A percentile compares a stretch with the other conserved stretches of the same genome.
Conservation (phyloP, 306 rosid genomes). For the Vachellia collinsii region DNA sequence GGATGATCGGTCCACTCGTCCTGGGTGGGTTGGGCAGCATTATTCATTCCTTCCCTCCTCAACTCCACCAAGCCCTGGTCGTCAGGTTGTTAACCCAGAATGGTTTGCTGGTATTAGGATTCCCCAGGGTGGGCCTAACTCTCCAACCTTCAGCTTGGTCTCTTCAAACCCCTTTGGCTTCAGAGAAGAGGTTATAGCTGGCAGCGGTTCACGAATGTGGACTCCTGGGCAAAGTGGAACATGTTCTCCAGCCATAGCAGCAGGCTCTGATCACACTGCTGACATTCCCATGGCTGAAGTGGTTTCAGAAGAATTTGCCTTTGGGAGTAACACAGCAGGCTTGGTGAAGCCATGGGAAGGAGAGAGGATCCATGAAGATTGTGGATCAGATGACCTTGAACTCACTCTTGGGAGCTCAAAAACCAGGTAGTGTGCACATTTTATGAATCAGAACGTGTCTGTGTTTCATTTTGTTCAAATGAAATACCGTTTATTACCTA, state of each 20-base stretch:
- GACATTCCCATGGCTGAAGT: slow-evolving; percentile 82
- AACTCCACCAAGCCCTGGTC: slow-evolving; percentile 86
- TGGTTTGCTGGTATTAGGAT: slow-evolving; percentile 77
- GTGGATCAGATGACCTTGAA: slow-evolving; percentile 84
- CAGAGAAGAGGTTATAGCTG: slow-evolving; percentile 64
- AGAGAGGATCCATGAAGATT: slow-evolving; percentile 79
- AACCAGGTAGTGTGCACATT: slow-evolving; percentile 56
- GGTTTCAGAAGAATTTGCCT: slow-evolving; percentile 79
- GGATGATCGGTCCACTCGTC: slow-evolving; percentile 59
- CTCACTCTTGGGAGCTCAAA: slow-evolving; percentile 90
- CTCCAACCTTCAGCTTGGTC: slow-evolving; percentile 87
- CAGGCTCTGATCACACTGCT: slow-evolving; percentile 73
- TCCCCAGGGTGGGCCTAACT: slow-evolving; percentile 69
- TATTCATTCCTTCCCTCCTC: slow-evolving; percentile 72
- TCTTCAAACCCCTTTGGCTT: slow-evolving; percentile 82
- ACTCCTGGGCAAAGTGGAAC: slow-evolving; percentile 93
- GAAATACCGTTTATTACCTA: slow-evolving; percentile 12
- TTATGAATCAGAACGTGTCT: background rate
- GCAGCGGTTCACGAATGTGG: slow-evolving; percentile 80
- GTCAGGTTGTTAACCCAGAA: slow-evolving; percentile 64
- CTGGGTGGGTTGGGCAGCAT: slow-evolving; percentile 59
- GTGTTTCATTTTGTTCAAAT: slow-evolving; percentile 10
- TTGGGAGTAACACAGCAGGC: slow-evolving; percentile 68
- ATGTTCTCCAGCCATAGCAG: slow-evolving; percentile 84
- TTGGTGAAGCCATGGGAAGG: slow-evolving; percentile 92